Evolutionary conservation across 441 rosid genomes (phyloP).

Genomic region (Sinapis alba): DNA sequence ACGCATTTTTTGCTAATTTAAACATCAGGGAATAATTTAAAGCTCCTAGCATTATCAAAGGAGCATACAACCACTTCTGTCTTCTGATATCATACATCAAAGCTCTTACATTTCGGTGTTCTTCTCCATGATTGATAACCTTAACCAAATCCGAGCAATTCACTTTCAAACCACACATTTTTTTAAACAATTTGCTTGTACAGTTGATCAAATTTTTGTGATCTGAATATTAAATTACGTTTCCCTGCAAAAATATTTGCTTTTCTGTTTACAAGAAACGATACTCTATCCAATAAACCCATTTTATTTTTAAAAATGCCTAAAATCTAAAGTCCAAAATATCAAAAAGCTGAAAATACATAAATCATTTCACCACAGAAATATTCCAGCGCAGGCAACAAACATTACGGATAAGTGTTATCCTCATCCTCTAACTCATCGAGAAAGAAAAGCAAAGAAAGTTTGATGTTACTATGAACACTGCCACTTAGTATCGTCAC

Average conservation of each 20-base stretch:
- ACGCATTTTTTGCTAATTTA: neutral
- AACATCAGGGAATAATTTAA: neutral
- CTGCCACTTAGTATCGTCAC: constrained; percentile 10
- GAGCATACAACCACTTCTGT: neutral
- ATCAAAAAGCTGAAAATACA: neutral
- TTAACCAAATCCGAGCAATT: neutral
- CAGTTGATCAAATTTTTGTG: neutral
- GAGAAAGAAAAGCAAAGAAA: constrained; percentile 8
- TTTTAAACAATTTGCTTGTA: neutral
- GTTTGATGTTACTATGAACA: constrained; percentile 28
- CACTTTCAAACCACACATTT: neutral
- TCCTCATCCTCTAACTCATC: constrained; percentile 22
- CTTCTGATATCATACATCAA: neutral
- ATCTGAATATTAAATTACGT: neutral
- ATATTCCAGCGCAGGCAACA: constrained; percentile 1
- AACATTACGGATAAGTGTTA: constrained; percentile 33
- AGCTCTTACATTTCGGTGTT: neutral
- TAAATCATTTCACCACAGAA: constrained; percentile 35
- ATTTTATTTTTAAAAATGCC: neutral
- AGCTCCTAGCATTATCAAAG: neutral
- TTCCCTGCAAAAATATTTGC: neutral
- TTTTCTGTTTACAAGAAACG: neutral
- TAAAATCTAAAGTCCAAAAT: neutral
- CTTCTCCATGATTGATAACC: neutral
- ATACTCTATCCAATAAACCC: neutral